These are phyloP conservation scores for Saccharomyces hybrid DNA, from an alignment of 1,139 yeast species.

Conservation along the genomic window DNA sequence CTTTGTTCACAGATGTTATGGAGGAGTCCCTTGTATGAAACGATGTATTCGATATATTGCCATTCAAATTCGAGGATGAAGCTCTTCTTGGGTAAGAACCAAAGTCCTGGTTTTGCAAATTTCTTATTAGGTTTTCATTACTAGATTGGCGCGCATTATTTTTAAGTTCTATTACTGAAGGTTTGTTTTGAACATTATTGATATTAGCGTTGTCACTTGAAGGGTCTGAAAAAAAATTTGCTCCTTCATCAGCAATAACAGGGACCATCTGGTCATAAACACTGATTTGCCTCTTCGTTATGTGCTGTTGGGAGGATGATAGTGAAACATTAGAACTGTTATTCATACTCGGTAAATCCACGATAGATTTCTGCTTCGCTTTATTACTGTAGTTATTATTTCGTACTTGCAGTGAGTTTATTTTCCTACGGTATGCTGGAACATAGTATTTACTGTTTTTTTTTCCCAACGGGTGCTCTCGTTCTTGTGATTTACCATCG, in stretches of 20 bases:
- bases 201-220: background rate
- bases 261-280: slow-evolving; percentile 31
- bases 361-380: background rate
- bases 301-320: slow-evolving; percentile 12
- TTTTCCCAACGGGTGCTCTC: background rate
- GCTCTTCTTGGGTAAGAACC: slow-evolving; percentile 34
- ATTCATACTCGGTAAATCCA: slow-evolving; percentile 5
- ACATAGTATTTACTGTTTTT: slow-evolving; percentile 24
- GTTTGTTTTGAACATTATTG: background rate
- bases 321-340: slow-evolving; percentile 27
- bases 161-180: background rate
- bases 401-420: slow-evolving; percentile 12
- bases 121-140: slow-evolving; percentile 19
- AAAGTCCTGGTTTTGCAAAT: slow-evolving; percentile 25
- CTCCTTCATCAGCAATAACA: slow-evolving; percentile 15
- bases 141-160: slow-evolving; percentile 7
- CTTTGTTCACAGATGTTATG: slow-evolving; percentile 10
- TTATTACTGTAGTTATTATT: slow-evolving; percentile 15
- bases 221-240: slow-evolving; percentile 2
- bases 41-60: slow-evolving; percentile 19
- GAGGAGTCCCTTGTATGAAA: slow-evolving; percentile 25
- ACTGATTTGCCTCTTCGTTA: slow-evolving; percentile 13
- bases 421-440: slow-evolving; percentile 36
- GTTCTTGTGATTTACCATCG: slow-evolving; percentile 1
- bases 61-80: slow-evolving; percentile 23